phyloP scores from a whole-genome alignment of 768 basidiomycete species.

The Lepiota brunneoincarnata region DNA sequence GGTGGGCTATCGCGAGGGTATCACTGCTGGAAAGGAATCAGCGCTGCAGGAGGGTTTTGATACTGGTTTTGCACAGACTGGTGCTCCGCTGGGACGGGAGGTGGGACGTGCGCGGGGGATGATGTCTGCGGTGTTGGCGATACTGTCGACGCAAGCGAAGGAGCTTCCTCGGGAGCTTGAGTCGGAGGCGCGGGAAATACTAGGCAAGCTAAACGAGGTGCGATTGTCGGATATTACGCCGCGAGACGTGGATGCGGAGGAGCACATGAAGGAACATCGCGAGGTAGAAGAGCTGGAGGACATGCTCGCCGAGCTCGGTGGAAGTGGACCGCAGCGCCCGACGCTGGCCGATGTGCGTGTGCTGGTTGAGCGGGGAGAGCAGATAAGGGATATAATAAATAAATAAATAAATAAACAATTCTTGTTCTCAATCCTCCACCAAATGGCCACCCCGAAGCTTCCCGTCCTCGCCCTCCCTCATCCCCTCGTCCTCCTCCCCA shows the following conservation, averaged over 20 bases:
- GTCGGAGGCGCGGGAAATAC: conserved; percentile 51
- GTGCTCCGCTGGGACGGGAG: conserved; percentile 73
- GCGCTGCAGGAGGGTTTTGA: conserved; percentile 92
- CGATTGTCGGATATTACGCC: conserved; percentile 73
- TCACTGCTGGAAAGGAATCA: conserved; percentile 86
- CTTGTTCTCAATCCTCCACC: not conserved
- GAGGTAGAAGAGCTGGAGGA: conserved; percentile 41
- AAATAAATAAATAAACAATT: conserved; percentile 1
- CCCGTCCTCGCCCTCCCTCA: conserved; percentile 68
- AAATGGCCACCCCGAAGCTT: conserved; percentile 49
- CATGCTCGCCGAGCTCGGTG: conserved; percentile 44
- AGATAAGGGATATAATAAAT: not conserved
- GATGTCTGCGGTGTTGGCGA: conserved; percentile 58
- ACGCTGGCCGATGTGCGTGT: conserved; percentile 36
- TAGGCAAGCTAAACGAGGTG: conserved; percentile 52
- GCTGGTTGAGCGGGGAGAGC: not conserved
- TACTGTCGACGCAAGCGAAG: conserved; percentile 36
- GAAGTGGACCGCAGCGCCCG: conserved; percentile 27
- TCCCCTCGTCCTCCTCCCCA: conserved; percentile 75
- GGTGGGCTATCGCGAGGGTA: conserved; percentile 97
- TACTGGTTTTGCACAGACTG: conserved; percentile 69
- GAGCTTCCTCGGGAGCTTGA: conserved; percentile 22
- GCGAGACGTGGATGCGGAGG: conserved; percentile 73
- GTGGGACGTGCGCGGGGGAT: conserved; percentile 77
- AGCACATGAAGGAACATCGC: conserved; percentile 68